phyloP scores from a whole-genome alignment of 2,329 filamentous ascomycete species.

The Thermoascus crustaceus region DNA sequence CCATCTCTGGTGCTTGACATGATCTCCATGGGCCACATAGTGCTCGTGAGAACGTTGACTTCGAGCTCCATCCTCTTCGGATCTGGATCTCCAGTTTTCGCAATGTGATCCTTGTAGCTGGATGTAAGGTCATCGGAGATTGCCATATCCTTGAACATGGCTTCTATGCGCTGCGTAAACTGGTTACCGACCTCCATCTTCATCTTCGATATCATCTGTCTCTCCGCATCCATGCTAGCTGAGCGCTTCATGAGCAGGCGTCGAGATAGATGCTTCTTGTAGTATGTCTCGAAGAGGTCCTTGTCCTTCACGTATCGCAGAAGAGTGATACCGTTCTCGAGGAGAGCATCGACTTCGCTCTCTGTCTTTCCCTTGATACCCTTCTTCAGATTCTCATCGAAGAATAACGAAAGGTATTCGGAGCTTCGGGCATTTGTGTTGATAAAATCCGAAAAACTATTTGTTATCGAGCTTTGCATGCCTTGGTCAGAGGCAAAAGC shows the following conservation, averaged over 20 bases:
- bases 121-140: constrained; percentile 75
- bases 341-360: constrained; percentile 68
- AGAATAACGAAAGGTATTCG: constrained; percentile 91
- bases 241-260: constrained; percentile 82
- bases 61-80: constrained; percentile 65
- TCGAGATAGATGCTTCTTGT: constrained; percentile 91
- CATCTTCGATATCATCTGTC: constrained; percentile 93
- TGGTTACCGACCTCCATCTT: constrained; percentile 92
- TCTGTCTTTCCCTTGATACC: constrained; percentile 91
- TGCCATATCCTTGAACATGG: constrained; percentile 96
- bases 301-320: constrained; percentile 85
- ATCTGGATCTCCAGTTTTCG: constrained; percentile 47
- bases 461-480: constrained; percentile 72
- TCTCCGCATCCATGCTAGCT: constrained; percentile 84
- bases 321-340: constrained; percentile 84
- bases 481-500: constrained; percentile 70
- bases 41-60: constrained; percentile 81
- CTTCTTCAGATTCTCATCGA: constrained; percentile 92
- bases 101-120: constrained; percentile 65
- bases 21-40: constrained; percentile 88
- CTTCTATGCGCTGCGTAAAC: constrained; percentile 86
- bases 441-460: constrained; percentile 88
- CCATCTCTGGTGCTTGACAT: constrained; percentile 56
- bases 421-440: constrained; percentile 78
- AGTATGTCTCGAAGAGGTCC: constrained; percentile 93